Evolutionary conservation across 768 basidiomycete genomes (phyloP), one percentile per base, ranked within the genome.

Genomic region (Pulveroboletus sp.): DNA sequence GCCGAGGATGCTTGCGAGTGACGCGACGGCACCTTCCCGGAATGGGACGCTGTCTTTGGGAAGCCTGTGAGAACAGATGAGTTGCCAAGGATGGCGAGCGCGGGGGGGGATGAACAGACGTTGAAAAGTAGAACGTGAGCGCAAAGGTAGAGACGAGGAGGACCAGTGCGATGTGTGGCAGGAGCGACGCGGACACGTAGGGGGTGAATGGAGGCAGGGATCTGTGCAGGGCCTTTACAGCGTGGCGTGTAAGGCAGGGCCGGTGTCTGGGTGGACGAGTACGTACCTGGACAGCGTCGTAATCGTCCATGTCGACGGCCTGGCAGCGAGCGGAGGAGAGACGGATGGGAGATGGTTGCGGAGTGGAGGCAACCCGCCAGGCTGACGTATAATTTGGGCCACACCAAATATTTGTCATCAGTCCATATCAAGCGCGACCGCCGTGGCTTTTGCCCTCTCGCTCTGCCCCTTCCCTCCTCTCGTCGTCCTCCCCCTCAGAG

Each of bases 71-170:
- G 32, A 47, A 47, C 39, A 26, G 30, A 49, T 58, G 51, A 52
- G 49, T 47, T 45, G 36, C 37, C 6, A n/a, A 26, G 31, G 15
- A 24, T 9, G 18, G 24, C 17, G 48, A 11, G 39, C 45, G 27
- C 21, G 47, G 32, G 31, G 6, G 21, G 21, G 21, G 21, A 3
- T 21, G 53, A 6, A 76, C 83, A 53, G 64, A 89, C 84, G 83
- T 95, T 53, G 93, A 85, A 69, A 90, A 91, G 73, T 93, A 92
- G 75, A 95, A 95, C 0, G 86, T 79, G 37, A 94, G 81, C n/a
- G 63, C 79, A 63, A 96, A 94, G 1, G 92, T 92, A 15, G 80
- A 71, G 1, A 79, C 62, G 39, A 95, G 78, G 54, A 89, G 79
- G 54, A 85, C 47, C 60, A 89, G 79, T 8, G 93, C 87, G 58